A percentile compares a stretch with the other conserved stretches of the same genome.
Evolutionary conservation across 805 yeast genomes (phyloP).

Genomic region (Candida patagonica): DNA sequence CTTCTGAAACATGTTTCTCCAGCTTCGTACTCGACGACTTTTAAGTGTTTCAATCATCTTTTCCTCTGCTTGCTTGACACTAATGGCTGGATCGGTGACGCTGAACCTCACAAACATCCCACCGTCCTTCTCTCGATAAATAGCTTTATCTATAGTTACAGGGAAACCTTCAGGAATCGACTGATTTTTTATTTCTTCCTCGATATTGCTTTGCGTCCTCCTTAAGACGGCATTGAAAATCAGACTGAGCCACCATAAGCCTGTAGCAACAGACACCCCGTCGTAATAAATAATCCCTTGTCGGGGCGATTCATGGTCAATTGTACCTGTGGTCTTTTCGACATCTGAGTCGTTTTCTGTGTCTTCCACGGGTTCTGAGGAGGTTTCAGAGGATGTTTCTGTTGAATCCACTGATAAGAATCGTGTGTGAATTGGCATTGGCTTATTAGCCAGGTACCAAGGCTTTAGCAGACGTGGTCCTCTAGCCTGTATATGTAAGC

Average conservation of each 20-base stretch:
- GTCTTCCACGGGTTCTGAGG: conserved; percentile 6
- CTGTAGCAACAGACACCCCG: conserved; percentile 26
- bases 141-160: conserved; percentile 46
- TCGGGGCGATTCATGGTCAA: conserved; percentile 13
- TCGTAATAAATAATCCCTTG: conserved; percentile 43
- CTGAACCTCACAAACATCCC: conserved; percentile 82
- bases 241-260: conserved; percentile 5
- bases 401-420: no score
- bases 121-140: conserved; percentile 75
- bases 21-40: conserved; percentile 20
- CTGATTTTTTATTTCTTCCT: conserved; percentile 12
- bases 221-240: conserved; percentile 4
- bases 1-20: conserved; percentile 32
- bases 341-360: conserved; percentile 11
- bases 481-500: no score
- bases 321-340: conserved; percentile 21
- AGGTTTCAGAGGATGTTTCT: no score
- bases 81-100: conserved; percentile 40
- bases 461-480: no score
- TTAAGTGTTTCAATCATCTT: conserved; percentile 36
- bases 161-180: conserved; percentile 20
- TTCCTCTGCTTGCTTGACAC: conserved; percentile 19
- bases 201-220: conserved; percentile 4
- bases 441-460: no score
- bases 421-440: no score